Evolutionary conservation across 2,329 filamentous ascomycete species (phyloP), one percentile per base, ranked within the genome.

Genomic region (Calonectria pseudoturangicola): DNA sequence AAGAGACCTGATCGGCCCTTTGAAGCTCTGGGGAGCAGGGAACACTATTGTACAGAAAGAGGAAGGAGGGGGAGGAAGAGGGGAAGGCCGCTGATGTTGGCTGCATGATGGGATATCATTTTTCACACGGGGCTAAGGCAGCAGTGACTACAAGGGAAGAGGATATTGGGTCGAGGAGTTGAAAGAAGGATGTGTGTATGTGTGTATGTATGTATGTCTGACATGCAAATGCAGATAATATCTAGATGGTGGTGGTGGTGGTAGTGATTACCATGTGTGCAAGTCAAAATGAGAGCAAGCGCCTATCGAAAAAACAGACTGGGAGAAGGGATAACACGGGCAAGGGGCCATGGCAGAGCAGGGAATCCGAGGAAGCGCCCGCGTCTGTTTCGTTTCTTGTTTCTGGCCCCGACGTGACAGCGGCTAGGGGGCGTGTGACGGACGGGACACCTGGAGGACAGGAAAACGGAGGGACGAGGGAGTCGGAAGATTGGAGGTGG

Each of bases 361-460:
- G 76, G 72, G 73, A 51, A 72, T 65, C 60, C 27, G 54, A 66
- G 71, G 77, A 79, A 77, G 77, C 77, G 77, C 77, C 72, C 65
- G 77, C 77, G 77, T 66, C 77, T 79, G 77, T 79, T 79, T 79
- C 77, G 77, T 79, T 79, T 79, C 72, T 74, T 76, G 77, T 77
- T 79, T 77, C 72, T 72, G 66, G 43, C 67, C 68, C 28, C 39
- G 75, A 70, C 75, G 68, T 75, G 73, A 77, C 71, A 77, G 77
- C 77, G 77, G 74, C 73, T 78, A 78, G 75, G 68, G 33, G 41
- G 25, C 68, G 50, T 71, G 64, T 54, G 70, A 67, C 47, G 66
- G 68, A 41, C 21, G 56, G 21, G 58, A 41, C 21, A 63, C 27
- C 28, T 51, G 51, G 60, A 50, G 43, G 43, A 45, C 30, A 5